Evolutionary conservation across 441 rosid species (phyloP), one percentile per base, ranked within the genome.

Genomic region (Pelargonium fulgidum): DNA sequence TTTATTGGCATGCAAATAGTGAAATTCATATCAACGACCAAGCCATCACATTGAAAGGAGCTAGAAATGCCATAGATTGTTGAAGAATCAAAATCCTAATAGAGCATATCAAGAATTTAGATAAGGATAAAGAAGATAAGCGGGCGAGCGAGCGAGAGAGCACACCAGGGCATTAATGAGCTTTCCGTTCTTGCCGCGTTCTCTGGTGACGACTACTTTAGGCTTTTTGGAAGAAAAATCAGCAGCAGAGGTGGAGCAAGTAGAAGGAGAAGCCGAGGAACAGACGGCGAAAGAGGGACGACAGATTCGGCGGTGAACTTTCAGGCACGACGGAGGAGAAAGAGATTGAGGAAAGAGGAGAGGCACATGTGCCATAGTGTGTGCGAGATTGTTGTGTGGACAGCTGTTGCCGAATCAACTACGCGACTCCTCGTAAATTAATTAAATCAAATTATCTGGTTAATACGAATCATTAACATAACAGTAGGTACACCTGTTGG

Each of bases 121-220:
- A 36, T 36, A 19, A 7, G 10, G 8, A 54, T 4, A n/a, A 4
- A 3, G 58, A 50, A 56, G 7, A 20, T 26, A 26, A 26, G 33
- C 33, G 33, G 3, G 33, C 33, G 3, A 26, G 33, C 1, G 33
- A 26, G 14, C 12, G 19, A 50, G 16, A 50, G 22, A 14, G 16
- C 6, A 24, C 19, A 54, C 61, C 61, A 54, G 22, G 7, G 61
- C 61, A 6, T 19, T 14, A 16, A 54, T 54, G 61, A 54, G 61
- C 22, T 6, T 54, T 19, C 22, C 61, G 61, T 54, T 54, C 61
- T 54, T 54, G 61, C 61, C 61, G 61, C 61, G 61, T 54, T 54
- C 61, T 54, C 61, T 54, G 61, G 61, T 54, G 22, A 54, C 61
- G 61, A 54, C 61, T 19, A 54, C 61, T 4, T 14, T 8, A n/a